phyloP scores from a whole-genome alignment of 352 stramenopile species.

The Phytophthora constricta region DNA sequence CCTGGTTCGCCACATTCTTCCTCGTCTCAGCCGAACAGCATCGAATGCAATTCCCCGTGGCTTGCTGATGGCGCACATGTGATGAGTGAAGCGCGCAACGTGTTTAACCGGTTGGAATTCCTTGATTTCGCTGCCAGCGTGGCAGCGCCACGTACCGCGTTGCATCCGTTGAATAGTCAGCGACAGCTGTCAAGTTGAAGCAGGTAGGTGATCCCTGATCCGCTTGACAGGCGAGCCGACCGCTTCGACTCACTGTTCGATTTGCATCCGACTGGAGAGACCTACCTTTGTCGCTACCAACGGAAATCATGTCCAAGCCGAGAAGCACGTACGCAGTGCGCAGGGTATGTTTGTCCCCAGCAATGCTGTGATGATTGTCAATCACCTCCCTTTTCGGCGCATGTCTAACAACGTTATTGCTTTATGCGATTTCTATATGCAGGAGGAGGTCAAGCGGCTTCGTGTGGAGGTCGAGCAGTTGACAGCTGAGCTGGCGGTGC shows the following conservation, averaged over 20 bases:
- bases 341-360: neutral
- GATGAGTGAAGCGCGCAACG: neutral
- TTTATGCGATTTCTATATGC: neutral
- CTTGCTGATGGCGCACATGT: constrained; percentile 2
- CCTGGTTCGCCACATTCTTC: neutral
- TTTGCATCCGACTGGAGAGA: too few relatives aligned
- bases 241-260: neutral
- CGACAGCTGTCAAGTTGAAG: neutral
- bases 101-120: neutral
- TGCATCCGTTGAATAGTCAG: neutral
- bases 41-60: neutral
- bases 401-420: neutral
- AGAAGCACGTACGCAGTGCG: constrained; percentile 4
- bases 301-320: neutral
- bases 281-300: neutral
- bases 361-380: too few relatives aligned
- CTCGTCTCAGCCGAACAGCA: constrained; percentile 3
- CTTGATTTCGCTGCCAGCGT: neutral
- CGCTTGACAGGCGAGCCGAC: neutral
- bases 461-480: constrained; percentile 2
- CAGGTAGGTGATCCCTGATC: neutral
- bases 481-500: neutral
- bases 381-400: neutral
- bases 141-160: neutral
- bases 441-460: neutral